Evolutionary conservation across 768 basidiomycete genomes (phyloP).

Genomic region (Sarcodon sp.): DNA sequence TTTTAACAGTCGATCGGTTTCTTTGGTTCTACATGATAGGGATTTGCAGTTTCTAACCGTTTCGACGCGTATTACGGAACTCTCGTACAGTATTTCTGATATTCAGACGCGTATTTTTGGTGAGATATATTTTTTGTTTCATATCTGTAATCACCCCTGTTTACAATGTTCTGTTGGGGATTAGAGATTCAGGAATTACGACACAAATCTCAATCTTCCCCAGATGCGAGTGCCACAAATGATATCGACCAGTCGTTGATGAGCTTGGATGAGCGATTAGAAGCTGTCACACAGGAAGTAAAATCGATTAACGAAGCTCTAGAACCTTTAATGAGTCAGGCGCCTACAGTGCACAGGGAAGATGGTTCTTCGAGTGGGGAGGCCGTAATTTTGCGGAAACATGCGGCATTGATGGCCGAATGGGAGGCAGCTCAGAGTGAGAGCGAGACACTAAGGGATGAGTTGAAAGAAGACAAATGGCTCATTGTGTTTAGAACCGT

Average conservation of each 20-base stretch:
- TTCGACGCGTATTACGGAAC: constrained; percentile 78
- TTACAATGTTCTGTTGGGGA: constrained; percentile 36
- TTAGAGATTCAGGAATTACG: constrained; percentile 88
- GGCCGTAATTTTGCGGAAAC: constrained; percentile 53
- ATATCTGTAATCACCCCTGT: background rate
- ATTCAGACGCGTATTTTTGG: constrained; percentile 89
- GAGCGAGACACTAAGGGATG: constrained; percentile 73
- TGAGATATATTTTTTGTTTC: constrained; percentile 18
- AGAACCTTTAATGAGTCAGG: constrained; percentile 42
- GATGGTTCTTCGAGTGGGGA: constrained; percentile 24
- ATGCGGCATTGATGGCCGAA: constrained; percentile 56
- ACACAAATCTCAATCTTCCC: constrained; percentile 65
- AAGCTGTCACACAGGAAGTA: constrained; percentile 60
- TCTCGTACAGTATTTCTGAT: constrained; percentile 78
- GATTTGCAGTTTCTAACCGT: constrained; percentile 67
- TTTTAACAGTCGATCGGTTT: constrained; percentile 10
- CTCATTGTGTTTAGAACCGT: constrained; percentile 90
- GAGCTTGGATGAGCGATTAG: constrained; percentile 67
- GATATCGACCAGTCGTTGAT: constrained; percentile 77
- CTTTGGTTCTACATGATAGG: constrained; percentile 23
- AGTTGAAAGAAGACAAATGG: constrained; percentile 97
- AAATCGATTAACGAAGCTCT: constrained; percentile 54
- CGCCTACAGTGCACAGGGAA: constrained; percentile 26
- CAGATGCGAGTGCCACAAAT: constrained; percentile 45
- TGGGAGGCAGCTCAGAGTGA: constrained; percentile 78